Percentiles rank a stretch among this genome's conserved stretches.
Evolutionary conservation across 176 grass and related monocot genomes (phyloP).

Genomic region (Olyra latifolia): DNA sequence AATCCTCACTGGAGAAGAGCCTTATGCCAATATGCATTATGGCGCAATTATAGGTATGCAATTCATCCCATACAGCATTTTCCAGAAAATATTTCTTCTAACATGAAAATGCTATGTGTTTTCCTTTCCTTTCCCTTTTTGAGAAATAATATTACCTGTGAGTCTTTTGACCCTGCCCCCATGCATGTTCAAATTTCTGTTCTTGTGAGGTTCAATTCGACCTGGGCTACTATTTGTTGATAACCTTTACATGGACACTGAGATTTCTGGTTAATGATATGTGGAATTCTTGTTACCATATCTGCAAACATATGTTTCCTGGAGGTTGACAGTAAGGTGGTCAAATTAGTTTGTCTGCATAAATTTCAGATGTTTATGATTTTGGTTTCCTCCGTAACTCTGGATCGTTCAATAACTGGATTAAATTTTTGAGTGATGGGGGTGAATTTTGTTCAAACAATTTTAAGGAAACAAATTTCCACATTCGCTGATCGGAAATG

Average conservation of each 20-base stretch:
- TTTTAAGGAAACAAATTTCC: neutral
- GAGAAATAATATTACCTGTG: neutral
- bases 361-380: neutral
- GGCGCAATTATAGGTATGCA: slow-evolving; percentile 84
- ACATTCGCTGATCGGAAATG: neutral
- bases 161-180: neutral
- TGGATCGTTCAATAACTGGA: neutral
- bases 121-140: slow-evolving; percentile 10
- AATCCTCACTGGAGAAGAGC: slow-evolving; percentile 86
- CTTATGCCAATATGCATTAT: slow-evolving; percentile 94
- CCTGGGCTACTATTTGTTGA: neutral
- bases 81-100: slow-evolving; percentile 6
- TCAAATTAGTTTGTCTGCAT: neutral
- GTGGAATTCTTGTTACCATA: neutral
- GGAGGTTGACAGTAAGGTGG: neutral
- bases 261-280: neutral
- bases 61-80: neutral
- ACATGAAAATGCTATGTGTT: neutral
- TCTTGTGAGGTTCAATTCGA: neutral
- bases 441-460: neutral
- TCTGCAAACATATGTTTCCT: neutral
- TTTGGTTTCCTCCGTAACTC: slow-evolving; percentile 1
- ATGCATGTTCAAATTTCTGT: slow-evolving; percentile 9
- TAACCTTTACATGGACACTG: neutral
- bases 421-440: neutral